Conservation (phyloP, 331 rosid genomes). For the Prunus yedoensis region DNA sequence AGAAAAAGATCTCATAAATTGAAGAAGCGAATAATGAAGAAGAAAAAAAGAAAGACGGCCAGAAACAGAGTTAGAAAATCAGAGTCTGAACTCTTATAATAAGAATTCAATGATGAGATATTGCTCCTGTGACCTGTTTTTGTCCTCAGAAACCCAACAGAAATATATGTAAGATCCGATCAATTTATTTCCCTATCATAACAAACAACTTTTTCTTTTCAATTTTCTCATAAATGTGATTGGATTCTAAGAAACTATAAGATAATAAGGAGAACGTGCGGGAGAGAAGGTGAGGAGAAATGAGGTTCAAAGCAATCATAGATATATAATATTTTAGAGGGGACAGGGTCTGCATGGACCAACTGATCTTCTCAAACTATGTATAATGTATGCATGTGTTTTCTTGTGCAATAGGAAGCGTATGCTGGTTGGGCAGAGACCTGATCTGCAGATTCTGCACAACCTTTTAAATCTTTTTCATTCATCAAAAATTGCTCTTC, state of each 20-base stretch:
- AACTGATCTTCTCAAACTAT: not conserved
- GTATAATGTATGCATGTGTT: not conserved
- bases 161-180: not conserved
- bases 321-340: not conserved
- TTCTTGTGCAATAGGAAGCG: no score
- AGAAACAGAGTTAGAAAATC: not conserved
- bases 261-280: slow-evolving; percentile 1
- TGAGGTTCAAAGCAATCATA: not conserved
- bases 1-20: no score
- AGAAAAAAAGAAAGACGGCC: no score
- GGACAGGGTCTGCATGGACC: not conserved
- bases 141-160: not conserved
- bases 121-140: not conserved
- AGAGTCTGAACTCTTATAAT: no score
- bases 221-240: not conserved
- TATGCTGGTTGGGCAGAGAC: not conserved
- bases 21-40: no score
- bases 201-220: not conserved
- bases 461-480: not conserved
- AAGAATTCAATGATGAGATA: no score
- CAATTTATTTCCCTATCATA: not conserved
- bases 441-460: slow-evolving; percentile 1
- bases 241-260: not conserved
- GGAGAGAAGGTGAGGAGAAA: slow-evolving; percentile 12
- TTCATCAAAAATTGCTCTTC: no score